A percentile compares a stretch with the other conserved stretches of the same genome.
phyloP scores from a whole-genome alignment of 164 flowering plant genomes.

The Stephania japonica region DNA sequence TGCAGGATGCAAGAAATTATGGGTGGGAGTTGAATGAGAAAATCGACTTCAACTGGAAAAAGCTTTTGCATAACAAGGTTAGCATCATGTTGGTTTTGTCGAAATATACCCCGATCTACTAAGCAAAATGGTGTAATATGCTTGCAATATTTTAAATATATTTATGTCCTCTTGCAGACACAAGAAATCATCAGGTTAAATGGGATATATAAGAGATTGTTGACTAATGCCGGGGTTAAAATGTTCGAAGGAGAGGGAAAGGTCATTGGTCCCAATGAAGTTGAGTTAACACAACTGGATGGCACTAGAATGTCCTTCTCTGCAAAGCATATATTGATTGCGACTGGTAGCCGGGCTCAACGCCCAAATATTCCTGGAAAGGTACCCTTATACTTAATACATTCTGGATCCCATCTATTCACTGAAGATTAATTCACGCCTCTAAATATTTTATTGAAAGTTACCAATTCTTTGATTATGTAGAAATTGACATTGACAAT shows the following conservation, averaged over 20 bases:
- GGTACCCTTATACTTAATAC: conserved; percentile 27
- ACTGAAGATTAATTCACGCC: neutral
- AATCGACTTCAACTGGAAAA: conserved; percentile 78
- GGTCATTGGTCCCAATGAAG: conserved; percentile 79
- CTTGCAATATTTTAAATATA: neutral
- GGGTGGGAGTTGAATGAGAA: conserved; percentile 89
- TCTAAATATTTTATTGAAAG: neutral
- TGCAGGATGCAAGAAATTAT: conserved; percentile 83
- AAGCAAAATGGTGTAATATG: neutral
- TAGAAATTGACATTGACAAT: neutral
- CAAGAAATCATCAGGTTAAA: conserved; percentile 78
- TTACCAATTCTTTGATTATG: neutral
- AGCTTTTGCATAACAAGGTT: conserved; percentile 86
- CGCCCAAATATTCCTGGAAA: conserved; percentile 73
- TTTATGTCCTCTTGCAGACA: conserved; percentile 49
- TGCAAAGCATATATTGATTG: conserved; percentile 84
- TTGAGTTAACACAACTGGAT: conserved; percentile 81
- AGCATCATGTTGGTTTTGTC: neutral
- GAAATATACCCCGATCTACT: neutral
- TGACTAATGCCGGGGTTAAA: conserved; percentile 87
- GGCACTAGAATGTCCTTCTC: conserved; percentile 72
- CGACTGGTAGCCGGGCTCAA: conserved; percentile 93
- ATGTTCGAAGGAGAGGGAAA: conserved; percentile 92
- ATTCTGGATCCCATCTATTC: neutral
- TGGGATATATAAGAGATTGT: conserved; percentile 79